These are phyloP conservation scores for Helminthosporium solani DNA, from an alignment of 2,329 filamentous ascomycete genomes.

Conservation along the genomic window DNA sequence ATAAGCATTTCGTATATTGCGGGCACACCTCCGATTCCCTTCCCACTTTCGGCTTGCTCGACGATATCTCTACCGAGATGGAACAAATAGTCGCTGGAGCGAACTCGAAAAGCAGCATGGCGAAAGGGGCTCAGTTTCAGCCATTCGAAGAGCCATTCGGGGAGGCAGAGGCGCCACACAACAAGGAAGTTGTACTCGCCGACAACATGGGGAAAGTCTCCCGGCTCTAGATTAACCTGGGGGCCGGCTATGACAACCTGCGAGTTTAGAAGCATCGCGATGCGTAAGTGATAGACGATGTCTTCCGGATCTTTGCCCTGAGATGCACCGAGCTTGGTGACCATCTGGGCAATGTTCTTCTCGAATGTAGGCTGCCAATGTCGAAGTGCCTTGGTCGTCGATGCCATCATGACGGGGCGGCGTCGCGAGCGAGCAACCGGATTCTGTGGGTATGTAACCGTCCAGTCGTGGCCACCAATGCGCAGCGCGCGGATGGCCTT, in stretches of 20 bases:
- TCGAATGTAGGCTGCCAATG: slow-evolving; percentile 15
- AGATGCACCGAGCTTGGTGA: slow-evolving; percentile 12
- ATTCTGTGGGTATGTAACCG: slow-evolving; percentile 24
- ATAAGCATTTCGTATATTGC: neutral
- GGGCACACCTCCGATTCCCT: neutral
- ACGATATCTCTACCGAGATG: slow-evolving; percentile 17
- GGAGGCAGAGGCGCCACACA: slow-evolving; percentile 21
- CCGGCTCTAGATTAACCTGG: slow-evolving; percentile 14
- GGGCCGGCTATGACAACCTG: slow-evolving; percentile 22
- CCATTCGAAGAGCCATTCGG: slow-evolving; percentile 21
- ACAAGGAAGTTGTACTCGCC: slow-evolving; percentile 25
- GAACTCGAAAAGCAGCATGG: slow-evolving; percentile 18
- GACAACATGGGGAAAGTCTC: slow-evolving; percentile 18
- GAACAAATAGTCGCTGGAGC: slow-evolving; percentile 21
- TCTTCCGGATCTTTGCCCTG: slow-evolving; percentile 17
- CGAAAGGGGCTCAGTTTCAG: slow-evolving; percentile 17
- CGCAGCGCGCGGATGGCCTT: slow-evolving; percentile 20
- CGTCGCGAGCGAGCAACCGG: slow-evolving; percentile 15
- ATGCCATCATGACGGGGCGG: slow-evolving; percentile 23
- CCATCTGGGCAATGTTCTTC: slow-evolving; percentile 18
- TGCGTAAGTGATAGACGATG: slow-evolving; percentile 22
- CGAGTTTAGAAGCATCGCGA: slow-evolving; percentile 20
- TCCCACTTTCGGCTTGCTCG: slow-evolving; percentile 10
- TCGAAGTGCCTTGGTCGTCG: slow-evolving; percentile 21
- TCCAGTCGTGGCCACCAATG: slow-evolving; percentile 23